phyloP scores from a whole-genome alignment of 768 basidiomycete species.

The Naganishia friedmannii region DNA sequence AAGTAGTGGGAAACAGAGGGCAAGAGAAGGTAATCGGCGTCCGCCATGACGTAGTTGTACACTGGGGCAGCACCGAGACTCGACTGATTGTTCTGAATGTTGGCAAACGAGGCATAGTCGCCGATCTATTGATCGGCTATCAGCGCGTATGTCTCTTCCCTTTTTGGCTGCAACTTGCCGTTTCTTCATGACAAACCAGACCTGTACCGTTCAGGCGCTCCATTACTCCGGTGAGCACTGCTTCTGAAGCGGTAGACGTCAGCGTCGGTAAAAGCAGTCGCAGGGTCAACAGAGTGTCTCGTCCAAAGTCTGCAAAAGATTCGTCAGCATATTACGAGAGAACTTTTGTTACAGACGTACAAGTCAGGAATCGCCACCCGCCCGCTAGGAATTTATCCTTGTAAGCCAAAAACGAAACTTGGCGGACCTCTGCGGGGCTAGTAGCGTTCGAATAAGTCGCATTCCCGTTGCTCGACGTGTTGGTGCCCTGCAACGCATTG shows the following conservation, averaged over 20 bases:
- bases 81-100: constrained; percentile 53
- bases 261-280: constrained; percentile 55
- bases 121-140: constrained; percentile 34
- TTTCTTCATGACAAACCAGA: constrained; percentile 56
- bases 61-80: constrained; percentile 55
- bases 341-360: neutral
- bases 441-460: neutral
- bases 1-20: constrained; percentile 56
- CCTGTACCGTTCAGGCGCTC: constrained; percentile 55
- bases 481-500: constrained; percentile 38
- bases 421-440: constrained; percentile 24
- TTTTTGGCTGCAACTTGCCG: constrained; percentile 41
- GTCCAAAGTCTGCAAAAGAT: constrained; percentile 36
- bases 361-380: constrained; percentile 57
- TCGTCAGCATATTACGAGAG: neutral
- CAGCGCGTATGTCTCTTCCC: too few relatives aligned
- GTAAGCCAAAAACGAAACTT: constrained; percentile 55
- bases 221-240: constrained; percentile 56
- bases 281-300: constrained; percentile 57
- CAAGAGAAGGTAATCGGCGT: constrained; percentile 56
- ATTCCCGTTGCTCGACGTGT: constrained; percentile 41
- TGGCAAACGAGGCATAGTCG: constrained; percentile 55
- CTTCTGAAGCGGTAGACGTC: constrained; percentile 54
- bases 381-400: constrained; percentile 55
- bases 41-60: constrained; percentile 54